These are phyloP conservation scores for Crassisporium funariophilum DNA, from an alignment of 768 basidiomycete species.

Conservation along the genomic window DNA sequence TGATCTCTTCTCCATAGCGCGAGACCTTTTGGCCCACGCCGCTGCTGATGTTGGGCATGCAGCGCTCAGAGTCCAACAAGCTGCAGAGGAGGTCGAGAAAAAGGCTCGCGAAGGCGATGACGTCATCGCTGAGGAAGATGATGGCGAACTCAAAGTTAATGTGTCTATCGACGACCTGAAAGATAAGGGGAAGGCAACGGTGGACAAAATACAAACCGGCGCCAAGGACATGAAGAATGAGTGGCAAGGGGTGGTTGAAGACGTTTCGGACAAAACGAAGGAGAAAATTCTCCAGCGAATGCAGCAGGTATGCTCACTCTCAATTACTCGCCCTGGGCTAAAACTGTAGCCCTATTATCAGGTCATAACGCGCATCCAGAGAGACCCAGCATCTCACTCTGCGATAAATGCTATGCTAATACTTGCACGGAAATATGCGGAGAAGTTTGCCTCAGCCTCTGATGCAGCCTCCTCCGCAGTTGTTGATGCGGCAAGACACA, in stretches of 20 bases:
- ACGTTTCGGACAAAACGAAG: constrained; percentile 22
- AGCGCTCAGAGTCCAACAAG: constrained; percentile 32
- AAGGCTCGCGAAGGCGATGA: constrained; percentile 16
- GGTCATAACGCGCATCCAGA: constrained; percentile 32
- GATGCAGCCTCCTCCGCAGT: constrained; percentile 10
- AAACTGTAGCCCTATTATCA: constrained; percentile 5
- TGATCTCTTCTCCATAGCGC: constrained; percentile 33
- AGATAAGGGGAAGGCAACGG: constrained; percentile 20
- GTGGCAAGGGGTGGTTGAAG: constrained; percentile 20
- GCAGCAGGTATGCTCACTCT: constrained; percentile 29
- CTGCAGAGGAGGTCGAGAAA: constrained; percentile 34
- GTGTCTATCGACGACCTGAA: constrained; percentile 22
- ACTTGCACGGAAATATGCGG: constrained; percentile 35
- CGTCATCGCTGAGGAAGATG: constrained; percentile 13
- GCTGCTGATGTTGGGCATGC: constrained; percentile 33
- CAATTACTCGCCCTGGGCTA: neutral
- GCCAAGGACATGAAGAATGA: constrained; percentile 17
- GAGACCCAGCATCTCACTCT: constrained; percentile 31
- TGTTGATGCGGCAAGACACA: constrained; percentile 11
- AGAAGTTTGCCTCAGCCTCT: constrained; percentile 22
- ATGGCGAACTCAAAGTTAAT: constrained; percentile 11
- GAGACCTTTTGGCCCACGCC: constrained; percentile 32
- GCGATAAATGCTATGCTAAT: constrained; percentile 34
- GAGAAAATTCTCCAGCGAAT: constrained; percentile 28
- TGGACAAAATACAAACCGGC: constrained; percentile 11